phyloP scores from a whole-genome alignment of 441 rosid genomes.

The Flueggea neowawraea region DNA sequence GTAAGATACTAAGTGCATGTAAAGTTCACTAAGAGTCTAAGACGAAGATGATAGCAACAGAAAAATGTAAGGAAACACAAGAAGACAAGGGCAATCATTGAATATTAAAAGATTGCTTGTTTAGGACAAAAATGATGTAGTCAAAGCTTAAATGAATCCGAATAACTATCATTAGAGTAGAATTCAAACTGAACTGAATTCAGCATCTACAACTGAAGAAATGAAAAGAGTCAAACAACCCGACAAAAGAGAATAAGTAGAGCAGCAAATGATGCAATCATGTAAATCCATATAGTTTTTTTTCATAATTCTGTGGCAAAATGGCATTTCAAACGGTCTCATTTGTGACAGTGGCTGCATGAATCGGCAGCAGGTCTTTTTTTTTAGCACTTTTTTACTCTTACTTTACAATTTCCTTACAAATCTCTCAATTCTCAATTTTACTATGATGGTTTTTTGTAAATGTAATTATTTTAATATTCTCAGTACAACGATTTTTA shows the following conservation, averaged over 20 bases:
- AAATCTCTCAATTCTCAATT: too few relatives aligned
- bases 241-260: background rate
- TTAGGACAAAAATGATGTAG: conserved; percentile 11
- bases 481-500: too few relatives aligned
- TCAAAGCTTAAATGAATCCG: conserved; percentile 24
- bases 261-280: background rate
- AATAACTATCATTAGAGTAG: conserved; percentile 13
- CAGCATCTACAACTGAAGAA: background rate
- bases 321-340: too few relatives aligned
- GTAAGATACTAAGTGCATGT: conserved; percentile 20
- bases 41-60: conserved; percentile 11
- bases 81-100: conserved; percentile 20
- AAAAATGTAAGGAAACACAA: conserved; percentile 22
- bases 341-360: too few relatives aligned
- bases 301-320: too few relatives aligned
- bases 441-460: too few relatives aligned
- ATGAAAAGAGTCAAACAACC: background rate
- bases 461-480: too few relatives aligned
- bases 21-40: conserved; percentile 12
- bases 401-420: too few relatives aligned
- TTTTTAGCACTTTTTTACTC: too few relatives aligned
- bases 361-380: too few relatives aligned
- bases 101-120: conserved; percentile 24
- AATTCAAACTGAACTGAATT: conserved; percentile 2
- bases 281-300: too few relatives aligned